Percentiles rank a stretch among this genome's conserved stretches.
Conservation (phyloP, 2,329 filamentous ascomycete species). For the Rachicladosporium sp. region DNA sequence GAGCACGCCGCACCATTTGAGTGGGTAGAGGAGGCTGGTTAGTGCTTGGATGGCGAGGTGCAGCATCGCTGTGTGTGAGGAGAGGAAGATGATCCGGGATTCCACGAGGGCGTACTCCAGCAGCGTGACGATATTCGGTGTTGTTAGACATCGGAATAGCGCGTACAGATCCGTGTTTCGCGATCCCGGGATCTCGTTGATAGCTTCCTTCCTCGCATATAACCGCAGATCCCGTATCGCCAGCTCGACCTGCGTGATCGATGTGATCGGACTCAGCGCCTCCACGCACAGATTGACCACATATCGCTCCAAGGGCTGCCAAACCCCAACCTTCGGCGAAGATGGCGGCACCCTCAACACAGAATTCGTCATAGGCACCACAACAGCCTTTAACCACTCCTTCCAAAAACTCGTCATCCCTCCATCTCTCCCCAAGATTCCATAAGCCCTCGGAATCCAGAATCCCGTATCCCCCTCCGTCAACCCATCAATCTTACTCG, state of each 20-base stretch:
- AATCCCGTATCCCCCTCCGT: constrained; percentile 91
- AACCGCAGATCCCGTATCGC: constrained; percentile 78
- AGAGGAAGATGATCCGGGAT: constrained; percentile 89
- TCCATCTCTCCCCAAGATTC: constrained; percentile 74
- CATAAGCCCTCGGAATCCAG: constrained; percentile 90
- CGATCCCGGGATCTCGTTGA: constrained; percentile 85
- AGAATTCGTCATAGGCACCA: constrained; percentile 93
- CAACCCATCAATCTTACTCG: constrained; percentile 91
- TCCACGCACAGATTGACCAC: constrained; percentile 95
- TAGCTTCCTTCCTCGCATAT: constrained; percentile 83
- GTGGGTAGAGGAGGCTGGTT: constrained; percentile 70
- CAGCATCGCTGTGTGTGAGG: constrained; percentile 91
- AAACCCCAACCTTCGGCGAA: constrained; percentile 81
- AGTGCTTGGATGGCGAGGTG: constrained; percentile 86
- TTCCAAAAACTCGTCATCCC: constrained; percentile 91
- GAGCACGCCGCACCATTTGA: constrained; percentile 88
- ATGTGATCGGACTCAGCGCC: constrained; percentile 80
- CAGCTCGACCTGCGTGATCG: constrained; percentile 90
- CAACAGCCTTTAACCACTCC: constrained; percentile 86
- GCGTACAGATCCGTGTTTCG: constrained; percentile 88
- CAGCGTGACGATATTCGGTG: constrained; percentile 82
- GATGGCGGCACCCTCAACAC: constrained; percentile 73
- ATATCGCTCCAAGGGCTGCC: constrained; percentile 93
- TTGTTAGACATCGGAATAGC: constrained; percentile 76
- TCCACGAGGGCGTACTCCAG: constrained; percentile 90